Evolutionary conservation across 2,329 filamentous ascomycete genomes (phyloP), one percentile per base, ranked within the genome.

Genomic region (Cladobotryum protrusum): DNA sequence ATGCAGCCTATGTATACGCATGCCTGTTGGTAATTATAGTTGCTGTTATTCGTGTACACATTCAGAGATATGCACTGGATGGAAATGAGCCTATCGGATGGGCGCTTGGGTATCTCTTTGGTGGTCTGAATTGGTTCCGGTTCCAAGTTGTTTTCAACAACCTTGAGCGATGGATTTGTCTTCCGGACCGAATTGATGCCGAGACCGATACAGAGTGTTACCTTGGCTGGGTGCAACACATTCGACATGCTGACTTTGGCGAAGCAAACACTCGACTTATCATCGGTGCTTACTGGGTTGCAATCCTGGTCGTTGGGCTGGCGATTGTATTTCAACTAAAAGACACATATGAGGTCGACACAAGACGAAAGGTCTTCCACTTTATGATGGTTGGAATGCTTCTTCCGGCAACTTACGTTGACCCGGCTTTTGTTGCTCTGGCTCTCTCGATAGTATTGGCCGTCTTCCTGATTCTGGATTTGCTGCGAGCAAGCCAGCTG

Each of bases 301-400:
- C 68, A 4, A 81, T 95, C 48, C 77, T 97, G 14, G 64, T 79
- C 14, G 63, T 82, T 1, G 93, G 92, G 1, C 76, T 97, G 34
- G 70, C 82, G 9, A 75, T 87, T 4, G 88, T 96, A 7, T 81
- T 93, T 47, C 81, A 77, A 39, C 78, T 95, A 35, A 87, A 86
- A 37, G 74, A 82, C 3, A 74, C 88, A 45, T 91, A 87, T 57
- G 91, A 96, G 68, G 92, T 99, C 43, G 93, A 99, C 69, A 99
- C 93, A 1, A 82, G 93, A 45, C 83, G 93, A 45, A 99, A 99
- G 68, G 88, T 97, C 19, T 99, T 99, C 66, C 93, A 99, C 67
- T 95, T 95, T 58, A 96, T 92, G 78, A 97, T 97, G 87, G 92
- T 97, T 7, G 83, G 83, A 49, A 96, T 99, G 89, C 85, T 99